These are phyloP conservation scores for Candida piceae DNA, from an alignment of 805 yeast species.

Conservation along the genomic window DNA sequence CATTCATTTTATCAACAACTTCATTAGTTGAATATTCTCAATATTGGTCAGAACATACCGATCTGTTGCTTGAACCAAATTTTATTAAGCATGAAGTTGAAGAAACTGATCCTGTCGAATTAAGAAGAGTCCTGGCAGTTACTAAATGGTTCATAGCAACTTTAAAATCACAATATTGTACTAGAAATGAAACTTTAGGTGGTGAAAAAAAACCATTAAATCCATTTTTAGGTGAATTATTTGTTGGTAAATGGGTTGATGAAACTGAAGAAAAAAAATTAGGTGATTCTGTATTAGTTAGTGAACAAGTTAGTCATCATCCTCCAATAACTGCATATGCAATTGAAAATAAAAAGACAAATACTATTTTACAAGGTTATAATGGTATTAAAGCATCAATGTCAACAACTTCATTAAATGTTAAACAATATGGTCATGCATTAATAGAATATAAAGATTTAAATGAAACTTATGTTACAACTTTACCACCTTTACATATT, in stretches of 20 bases:
- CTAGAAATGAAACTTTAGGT: constrained; percentile 89
- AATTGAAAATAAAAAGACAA: constrained; percentile 65
- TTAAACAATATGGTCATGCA: constrained; percentile 92
- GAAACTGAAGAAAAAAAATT: constrained; percentile 38
- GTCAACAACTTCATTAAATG: constrained; percentile 69
- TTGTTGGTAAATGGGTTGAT: constrained; percentile 83
- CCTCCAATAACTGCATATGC: constrained; percentile 97
- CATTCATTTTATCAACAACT: constrained; percentile 87
- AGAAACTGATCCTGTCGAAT: constrained; percentile 44
- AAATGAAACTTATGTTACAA: constrained; percentile 66
- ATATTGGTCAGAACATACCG: constrained; percentile 94
- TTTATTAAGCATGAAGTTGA: constrained; percentile 36
- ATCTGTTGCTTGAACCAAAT: constrained; percentile 70
- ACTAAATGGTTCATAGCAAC: constrained; percentile 90
- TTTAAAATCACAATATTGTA: constrained; percentile 87
- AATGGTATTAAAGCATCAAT: constrained; percentile 84
- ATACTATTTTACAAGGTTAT: constrained; percentile 76
- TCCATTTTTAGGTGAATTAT: constrained; percentile 93
- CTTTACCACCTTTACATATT: constrained; percentile 92
- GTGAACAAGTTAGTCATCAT: constrained; percentile 96
- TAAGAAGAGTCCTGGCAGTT: constrained; percentile 73
- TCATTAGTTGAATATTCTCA: constrained; percentile 89
- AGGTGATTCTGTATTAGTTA: constrained; percentile 73
- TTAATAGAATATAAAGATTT: constrained; percentile 57
- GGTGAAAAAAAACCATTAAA: constrained; percentile 95